Evolutionary conservation across 768 basidiomycete genomes (phyloP).

Genomic region (Tricholoma saponaceum): DNA sequence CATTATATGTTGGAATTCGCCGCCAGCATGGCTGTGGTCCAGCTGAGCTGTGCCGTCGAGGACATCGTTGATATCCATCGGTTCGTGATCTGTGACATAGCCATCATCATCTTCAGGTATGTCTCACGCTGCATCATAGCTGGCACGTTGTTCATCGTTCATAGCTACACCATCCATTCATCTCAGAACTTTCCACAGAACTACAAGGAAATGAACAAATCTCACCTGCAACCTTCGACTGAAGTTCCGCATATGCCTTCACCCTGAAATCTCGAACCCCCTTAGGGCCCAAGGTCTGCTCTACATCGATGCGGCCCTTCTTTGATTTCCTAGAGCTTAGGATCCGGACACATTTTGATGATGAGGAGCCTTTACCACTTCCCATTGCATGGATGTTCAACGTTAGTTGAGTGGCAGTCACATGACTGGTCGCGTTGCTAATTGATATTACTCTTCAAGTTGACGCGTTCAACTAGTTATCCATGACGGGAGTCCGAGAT

Average conservation of each 20-base stretch:
- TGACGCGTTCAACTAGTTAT: neutral
- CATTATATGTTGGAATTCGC: slow-evolving; percentile 1
- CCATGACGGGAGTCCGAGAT: neutral
- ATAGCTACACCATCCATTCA: neutral
- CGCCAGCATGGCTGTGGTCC: slow-evolving; percentile 3
- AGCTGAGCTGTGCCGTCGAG: neutral
- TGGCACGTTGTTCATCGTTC: neutral
- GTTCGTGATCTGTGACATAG: too few species aligned
- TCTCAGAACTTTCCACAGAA: too few species aligned
- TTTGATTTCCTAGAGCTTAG: neutral
- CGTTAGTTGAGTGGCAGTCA: neutral
- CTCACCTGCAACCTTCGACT: neutral
- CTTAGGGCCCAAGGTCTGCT: neutral
- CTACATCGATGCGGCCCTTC: neutral
- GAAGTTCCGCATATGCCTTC: neutral
- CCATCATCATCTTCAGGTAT: neutral
- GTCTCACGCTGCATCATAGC: neutral
- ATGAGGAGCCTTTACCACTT: neutral
- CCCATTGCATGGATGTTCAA: neutral
- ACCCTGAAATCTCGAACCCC: neutral
- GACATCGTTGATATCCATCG: too few species aligned
- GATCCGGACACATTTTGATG: neutral
- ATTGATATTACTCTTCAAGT: too few species aligned
- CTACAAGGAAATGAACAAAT: neutral
- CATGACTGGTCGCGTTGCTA: neutral